phyloP scores from a whole-genome alignment of 2,329 filamentous ascomycete species.

The Aureobasidium sp. region DNA sequence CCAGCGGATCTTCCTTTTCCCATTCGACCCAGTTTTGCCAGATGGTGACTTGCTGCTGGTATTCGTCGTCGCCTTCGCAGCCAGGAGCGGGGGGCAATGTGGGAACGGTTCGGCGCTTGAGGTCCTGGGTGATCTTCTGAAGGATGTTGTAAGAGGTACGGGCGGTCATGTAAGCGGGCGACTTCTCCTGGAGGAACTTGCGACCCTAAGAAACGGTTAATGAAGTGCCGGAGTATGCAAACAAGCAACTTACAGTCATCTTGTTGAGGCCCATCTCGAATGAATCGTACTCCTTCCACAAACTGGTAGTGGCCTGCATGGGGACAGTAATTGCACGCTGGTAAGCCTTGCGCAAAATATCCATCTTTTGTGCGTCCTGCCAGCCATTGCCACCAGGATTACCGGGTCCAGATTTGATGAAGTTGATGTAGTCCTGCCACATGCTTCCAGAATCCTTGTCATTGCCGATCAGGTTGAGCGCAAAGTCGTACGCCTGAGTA shows the following conservation, averaged over 20 bases:
- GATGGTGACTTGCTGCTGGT: constrained; percentile 69
- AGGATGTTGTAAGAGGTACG: constrained; percentile 81
- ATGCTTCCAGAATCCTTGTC: constrained; percentile 84
- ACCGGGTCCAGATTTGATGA: constrained; percentile 81
- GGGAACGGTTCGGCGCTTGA: constrained; percentile 71
- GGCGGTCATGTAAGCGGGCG: constrained; percentile 91
- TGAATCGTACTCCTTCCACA: constrained; percentile 97
- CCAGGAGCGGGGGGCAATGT: constrained; percentile 73
- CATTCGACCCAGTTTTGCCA: constrained; percentile 94
- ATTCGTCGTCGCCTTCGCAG: constrained; percentile 81
- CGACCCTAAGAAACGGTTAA: constrained; percentile 55
- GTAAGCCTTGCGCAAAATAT: constrained; percentile 82
- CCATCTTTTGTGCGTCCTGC: constrained; percentile 99
- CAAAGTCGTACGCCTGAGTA: constrained; percentile 83
- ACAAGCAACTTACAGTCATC: constrained; percentile 55
- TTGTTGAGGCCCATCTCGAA: constrained; percentile 95
- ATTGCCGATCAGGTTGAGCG: constrained; percentile 78
- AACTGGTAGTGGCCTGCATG: constrained; percentile 66
- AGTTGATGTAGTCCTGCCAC: constrained; percentile 93
- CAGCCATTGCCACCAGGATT: constrained; percentile 71
- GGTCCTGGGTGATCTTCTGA: constrained; percentile 73
- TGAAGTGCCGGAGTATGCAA: constrained; percentile 15
- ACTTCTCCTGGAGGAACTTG: constrained; percentile 89
- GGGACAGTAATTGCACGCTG: constrained; percentile 84
- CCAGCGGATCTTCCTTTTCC: constrained; percentile 89